phyloP scores from a whole-genome alignment of 129 eudicot genomes.

The Arctium lappa region DNA sequence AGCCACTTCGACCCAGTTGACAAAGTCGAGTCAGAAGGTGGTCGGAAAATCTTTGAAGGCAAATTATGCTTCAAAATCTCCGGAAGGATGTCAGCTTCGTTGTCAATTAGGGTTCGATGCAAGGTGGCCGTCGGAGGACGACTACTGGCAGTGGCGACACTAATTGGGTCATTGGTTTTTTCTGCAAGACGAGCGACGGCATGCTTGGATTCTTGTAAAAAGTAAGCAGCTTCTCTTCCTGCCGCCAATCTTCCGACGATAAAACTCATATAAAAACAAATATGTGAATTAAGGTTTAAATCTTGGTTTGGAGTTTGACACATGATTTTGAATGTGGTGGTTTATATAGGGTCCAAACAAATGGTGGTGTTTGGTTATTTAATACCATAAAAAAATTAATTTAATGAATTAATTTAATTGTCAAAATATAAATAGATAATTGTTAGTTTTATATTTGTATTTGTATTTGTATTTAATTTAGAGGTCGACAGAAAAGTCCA shows the following conservation, averaged over 20 bases:
- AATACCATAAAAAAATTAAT: neutral
- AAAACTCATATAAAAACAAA: conserved; percentile 53
- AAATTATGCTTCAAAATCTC: conserved; percentile 72
- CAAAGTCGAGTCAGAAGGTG: conserved; percentile 46
- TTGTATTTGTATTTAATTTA: too few species aligned
- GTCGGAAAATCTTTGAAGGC: conserved; percentile 57
- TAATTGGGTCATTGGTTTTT: conserved; percentile 27
- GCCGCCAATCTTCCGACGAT: conserved; percentile 80
- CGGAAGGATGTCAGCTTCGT: conserved; percentile 65
- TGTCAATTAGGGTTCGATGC: neutral
- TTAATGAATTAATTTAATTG: neutral
- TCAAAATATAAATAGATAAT: neutral
- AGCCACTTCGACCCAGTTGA: conserved; percentile 66
- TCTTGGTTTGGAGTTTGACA: neutral
- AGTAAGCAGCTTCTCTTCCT: conserved; percentile 72
- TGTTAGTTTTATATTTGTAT: too few species aligned
- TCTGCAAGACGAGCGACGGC: conserved; percentile 58
- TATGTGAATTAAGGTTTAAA: neutral
- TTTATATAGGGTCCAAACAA: conserved; percentile 16
- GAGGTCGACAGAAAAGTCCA: neutral
- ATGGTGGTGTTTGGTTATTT: neutral
- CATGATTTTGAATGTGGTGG: conserved; percentile 13
- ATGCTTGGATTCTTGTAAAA: conserved; percentile 78
- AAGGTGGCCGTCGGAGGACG: neutral
- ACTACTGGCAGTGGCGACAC: neutral